A percentile compares a stretch with the other conserved stretches of the same genome.
phyloP scores from a whole-genome alignment of 163 green algal species.

The Coccomyxa subellipsoidea region DNA sequence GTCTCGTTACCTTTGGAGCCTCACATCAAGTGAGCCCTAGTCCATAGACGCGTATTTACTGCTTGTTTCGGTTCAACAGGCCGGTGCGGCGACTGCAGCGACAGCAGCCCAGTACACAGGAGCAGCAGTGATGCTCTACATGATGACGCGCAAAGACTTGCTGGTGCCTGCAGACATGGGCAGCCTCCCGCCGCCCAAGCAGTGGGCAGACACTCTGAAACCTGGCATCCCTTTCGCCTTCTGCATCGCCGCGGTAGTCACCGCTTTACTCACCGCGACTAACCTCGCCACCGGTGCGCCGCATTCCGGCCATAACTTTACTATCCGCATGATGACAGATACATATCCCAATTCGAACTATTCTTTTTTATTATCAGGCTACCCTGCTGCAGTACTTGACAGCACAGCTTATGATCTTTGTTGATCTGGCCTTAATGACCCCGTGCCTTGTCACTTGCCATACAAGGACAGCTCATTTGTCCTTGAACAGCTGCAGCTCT shows the following conservation, averaged over 20 bases:
- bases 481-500: too few species aligned
- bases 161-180: conserved; percentile 31
- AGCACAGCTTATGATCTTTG: too few species aligned
- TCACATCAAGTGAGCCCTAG: too few species aligned
- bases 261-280: conserved; percentile 27
- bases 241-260: conserved; percentile 34
- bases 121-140: conserved; percentile 28
- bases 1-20: too few species aligned
- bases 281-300: conserved; percentile 23
- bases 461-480: too few species aligned
- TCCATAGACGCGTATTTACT: too few species aligned
- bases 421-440: too few species aligned
- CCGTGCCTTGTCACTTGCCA: too few species aligned
- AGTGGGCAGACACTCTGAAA: conserved; percentile 18
- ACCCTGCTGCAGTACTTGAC: too few species aligned
- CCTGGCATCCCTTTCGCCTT: conserved; percentile 20
- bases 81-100: neutral
- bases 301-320: neutral
- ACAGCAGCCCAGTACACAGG: conserved; percentile 31
- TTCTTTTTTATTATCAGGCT: too few species aligned
- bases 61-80: neutral
- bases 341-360: too few species aligned
- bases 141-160: conserved; percentile 15
- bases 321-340: too few species aligned
- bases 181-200: conserved; percentile 15